These are phyloP conservation scores for Rhododendron vialii DNA, from an alignment of 148 eudicot species.

Conservation along the genomic window DNA sequence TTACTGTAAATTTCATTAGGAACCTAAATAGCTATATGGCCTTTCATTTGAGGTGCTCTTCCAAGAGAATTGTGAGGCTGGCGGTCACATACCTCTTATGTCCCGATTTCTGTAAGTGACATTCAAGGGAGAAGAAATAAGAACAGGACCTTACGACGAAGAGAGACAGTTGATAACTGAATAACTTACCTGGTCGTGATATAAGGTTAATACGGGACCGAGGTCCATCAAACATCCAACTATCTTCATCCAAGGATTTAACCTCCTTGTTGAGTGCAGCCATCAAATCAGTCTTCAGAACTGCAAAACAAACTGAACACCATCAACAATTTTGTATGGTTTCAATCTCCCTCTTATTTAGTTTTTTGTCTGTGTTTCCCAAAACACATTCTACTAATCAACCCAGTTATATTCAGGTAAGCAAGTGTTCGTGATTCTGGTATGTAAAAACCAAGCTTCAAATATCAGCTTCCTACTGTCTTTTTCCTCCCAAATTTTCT, in stretches of 20 bases:
- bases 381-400: neutral
- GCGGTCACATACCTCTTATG: too few species aligned
- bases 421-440: neutral
- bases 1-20: neutral
- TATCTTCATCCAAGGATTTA: slow-evolving; percentile 87
- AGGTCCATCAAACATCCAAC: slow-evolving; percentile 97
- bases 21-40: neutral
- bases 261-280: slow-evolving; percentile 74
- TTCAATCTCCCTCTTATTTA: neutral
- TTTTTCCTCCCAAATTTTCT: neutral
- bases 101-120: neutral
- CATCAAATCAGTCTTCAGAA: slow-evolving; percentile 72
- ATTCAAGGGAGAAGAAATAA: neutral
- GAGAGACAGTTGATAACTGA: neutral
- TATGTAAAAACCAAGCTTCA: neutral
- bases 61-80: neutral
- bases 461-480: neutral
- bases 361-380: neutral
- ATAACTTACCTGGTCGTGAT: slow-evolving; percentile 59
- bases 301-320: slow-evolving; percentile 25
- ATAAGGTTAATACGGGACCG: slow-evolving; percentile 80
- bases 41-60: neutral
- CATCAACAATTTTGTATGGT: neutral
- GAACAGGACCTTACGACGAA: neutral
- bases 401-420: neutral